These are phyloP conservation scores for Lactarius hengduanensis DNA, from an alignment of 768 basidiomycete genomes.

Conservation along the genomic window DNA sequence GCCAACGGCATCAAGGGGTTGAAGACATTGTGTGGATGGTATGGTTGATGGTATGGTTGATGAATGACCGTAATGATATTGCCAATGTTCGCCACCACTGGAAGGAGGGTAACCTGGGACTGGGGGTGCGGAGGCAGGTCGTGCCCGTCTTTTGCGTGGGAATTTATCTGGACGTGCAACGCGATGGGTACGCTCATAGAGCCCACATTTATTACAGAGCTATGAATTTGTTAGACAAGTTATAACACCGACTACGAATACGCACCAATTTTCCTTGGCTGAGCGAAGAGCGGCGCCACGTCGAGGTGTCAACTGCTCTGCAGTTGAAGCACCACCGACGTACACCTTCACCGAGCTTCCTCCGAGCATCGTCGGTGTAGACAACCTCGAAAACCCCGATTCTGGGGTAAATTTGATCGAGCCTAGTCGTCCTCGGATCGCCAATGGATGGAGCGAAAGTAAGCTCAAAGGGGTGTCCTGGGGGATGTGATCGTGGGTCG, in stretches of 20 bases:
- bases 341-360: constrained; percentile 72
- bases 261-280: constrained; percentile 71
- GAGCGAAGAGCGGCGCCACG: constrained; percentile 73
- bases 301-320: constrained; percentile 75
- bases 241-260: background rate
- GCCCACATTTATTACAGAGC: constrained; percentile 60
- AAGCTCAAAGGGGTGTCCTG: background rate
- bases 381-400: background rate
- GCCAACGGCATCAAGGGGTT: background rate
- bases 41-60: background rate
- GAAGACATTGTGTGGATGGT: background rate
- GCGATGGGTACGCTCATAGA: constrained; percentile 78
- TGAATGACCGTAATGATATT: background rate
- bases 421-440: background rate
- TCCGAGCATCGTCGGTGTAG: constrained; percentile 73
- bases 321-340: constrained; percentile 79
- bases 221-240: background rate
- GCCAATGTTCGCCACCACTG: background rate
- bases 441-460: background rate
- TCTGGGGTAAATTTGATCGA: background rate
- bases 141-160: constrained; percentile 13
- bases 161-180: constrained; percentile 52
- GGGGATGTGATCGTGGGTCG: background rate
- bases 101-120: background rate
- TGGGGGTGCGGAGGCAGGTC: background rate